phyloP scores from a whole-genome alignment of 441 rosid genomes.

The Populus trichocarpa region DNA sequence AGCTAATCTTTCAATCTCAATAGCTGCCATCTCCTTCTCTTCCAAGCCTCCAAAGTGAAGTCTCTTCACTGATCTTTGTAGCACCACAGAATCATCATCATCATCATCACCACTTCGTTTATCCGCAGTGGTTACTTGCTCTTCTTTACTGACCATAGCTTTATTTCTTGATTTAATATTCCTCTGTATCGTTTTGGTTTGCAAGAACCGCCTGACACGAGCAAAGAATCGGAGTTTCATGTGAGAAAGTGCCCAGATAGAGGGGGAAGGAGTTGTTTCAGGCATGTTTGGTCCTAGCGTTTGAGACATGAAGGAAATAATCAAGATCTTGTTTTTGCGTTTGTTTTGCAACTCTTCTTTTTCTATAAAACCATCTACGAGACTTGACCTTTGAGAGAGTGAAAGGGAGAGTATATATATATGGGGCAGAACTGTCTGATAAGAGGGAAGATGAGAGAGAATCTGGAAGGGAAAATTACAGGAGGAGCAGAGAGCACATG shows the following conservation, averaged over 20 bases:
- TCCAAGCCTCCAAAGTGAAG: conserved; percentile 76
- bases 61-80: conserved; percentile 77
- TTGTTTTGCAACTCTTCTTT: neutral
- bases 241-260: conserved; percentile 37
- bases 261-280: conserved; percentile 33
- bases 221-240: conserved; percentile 52
- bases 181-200: conserved; percentile 40
- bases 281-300: conserved; percentile 36
- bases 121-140: neutral
- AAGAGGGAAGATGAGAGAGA: conserved; percentile 7
- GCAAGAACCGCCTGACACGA: conserved; percentile 53
- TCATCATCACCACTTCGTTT: neutral
- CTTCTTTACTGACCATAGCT: neutral
- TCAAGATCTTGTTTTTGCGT: conserved; percentile 5
- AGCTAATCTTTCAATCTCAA: conserved; percentile 61
- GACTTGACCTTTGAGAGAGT: conserved; percentile 10
- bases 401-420: neutral
- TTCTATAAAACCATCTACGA: neutral
- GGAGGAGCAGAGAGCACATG: conserved; percentile 32
- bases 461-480: neutral
- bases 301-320: conserved; percentile 27
- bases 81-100: conserved; percentile 33
- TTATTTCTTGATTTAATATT: conserved; percentile 15
- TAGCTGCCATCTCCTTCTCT: conserved; percentile 66
- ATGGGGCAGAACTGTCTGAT: neutral